Conservation (phyloP, 306 rosid genomes). For the Ceratonia siliqua region DNA sequence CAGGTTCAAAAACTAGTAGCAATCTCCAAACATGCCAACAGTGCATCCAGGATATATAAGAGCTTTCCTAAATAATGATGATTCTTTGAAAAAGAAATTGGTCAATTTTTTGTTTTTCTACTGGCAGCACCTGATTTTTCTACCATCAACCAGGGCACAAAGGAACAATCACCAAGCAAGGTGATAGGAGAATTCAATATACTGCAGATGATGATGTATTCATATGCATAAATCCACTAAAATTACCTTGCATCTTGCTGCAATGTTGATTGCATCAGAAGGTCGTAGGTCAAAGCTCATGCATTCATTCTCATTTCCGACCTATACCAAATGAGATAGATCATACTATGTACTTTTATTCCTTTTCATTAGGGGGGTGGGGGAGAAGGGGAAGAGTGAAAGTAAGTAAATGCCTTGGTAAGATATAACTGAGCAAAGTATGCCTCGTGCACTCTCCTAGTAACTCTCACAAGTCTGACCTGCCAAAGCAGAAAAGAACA, state of each 20-base stretch:
- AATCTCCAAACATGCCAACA: constrained; percentile 14
- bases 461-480: constrained; percentile 78
- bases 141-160: constrained; percentile 1
- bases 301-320: constrained; percentile 59
- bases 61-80: background rate
- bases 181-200: background rate
- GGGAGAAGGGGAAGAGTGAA: background rate
- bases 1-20: background rate
- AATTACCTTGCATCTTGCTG: constrained; percentile 79
- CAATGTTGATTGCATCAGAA: constrained; percentile 88
- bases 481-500: constrained; percentile 32
- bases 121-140: background rate
- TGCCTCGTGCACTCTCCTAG: constrained; percentile 81
- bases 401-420: constrained; percentile 54
- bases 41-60: constrained; percentile 6
- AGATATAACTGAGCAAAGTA: constrained; percentile 80
- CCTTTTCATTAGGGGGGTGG: background rate
- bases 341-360: background rate
- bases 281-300: constrained; percentile 83
- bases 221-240: background rate
- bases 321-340: constrained; percentile 44
- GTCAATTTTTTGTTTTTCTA: background rate
- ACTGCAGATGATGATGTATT: background rate
- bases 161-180: background rate
- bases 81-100: background rate